phyloP scores from a whole-genome alignment of 2,329 filamentous ascomycete genomes.

The Sphaerulina vaccinii region DNA sequence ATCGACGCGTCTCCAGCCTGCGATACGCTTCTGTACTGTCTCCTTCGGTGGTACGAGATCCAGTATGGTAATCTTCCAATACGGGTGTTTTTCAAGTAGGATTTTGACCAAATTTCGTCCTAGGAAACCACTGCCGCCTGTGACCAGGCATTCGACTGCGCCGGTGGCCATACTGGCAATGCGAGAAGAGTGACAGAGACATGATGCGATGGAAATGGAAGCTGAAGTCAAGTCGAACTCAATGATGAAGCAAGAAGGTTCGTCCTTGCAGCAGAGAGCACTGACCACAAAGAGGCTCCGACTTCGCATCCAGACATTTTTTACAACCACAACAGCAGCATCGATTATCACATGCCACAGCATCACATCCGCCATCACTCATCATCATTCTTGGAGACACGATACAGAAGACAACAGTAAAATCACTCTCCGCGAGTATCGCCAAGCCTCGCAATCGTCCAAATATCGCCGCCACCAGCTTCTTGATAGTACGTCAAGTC shows the following conservation, averaged over 20 bases:
- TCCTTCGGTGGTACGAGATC: slow-evolving; percentile 39
- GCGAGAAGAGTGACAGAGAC: neutral
- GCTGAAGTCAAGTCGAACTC: neutral
- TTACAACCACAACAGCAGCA: too few species aligned
- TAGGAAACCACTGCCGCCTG: slow-evolving; percentile 51
- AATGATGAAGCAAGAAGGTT: neutral
- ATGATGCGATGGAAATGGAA: neutral
- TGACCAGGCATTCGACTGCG: slow-evolving; percentile 41
- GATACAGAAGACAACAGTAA: too few species aligned
- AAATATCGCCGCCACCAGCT: too few species aligned
- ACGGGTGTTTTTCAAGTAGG: slow-evolving; percentile 38
- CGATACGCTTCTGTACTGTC: slow-evolving; percentile 26
- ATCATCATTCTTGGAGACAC: too few species aligned
- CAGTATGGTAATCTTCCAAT: slow-evolving; percentile 43
- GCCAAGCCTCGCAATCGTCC: too few species aligned
- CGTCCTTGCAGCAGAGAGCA: neutral
- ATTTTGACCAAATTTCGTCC: slow-evolving; percentile 44
- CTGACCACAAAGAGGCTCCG: neutral
- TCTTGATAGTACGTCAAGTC: neutral
- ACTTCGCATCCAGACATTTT: too few species aligned
- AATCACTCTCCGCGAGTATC: too few species aligned
- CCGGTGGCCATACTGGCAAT: slow-evolving; percentile 29
- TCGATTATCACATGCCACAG: neutral
- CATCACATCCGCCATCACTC: neutral
- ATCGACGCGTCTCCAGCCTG: slow-evolving; percentile 41